Base-by-base conservation (phyloP, 495 filamentous ascomycete species). In the Zalerion maritima region DNA sequence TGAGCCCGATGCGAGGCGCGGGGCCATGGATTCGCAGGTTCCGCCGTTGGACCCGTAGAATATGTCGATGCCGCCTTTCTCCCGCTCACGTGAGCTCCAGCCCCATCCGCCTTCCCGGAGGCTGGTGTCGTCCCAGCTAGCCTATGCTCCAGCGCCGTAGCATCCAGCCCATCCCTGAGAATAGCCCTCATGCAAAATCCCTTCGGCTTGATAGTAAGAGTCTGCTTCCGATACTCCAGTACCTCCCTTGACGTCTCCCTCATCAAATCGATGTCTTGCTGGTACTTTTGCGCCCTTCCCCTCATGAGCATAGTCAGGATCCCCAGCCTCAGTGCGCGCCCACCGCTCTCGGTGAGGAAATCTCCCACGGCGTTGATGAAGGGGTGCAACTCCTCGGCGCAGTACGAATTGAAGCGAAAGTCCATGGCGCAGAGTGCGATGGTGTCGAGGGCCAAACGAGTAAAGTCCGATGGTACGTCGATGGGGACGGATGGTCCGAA, bases 121-220 rank as follows among this genome's bases (percentile, higher is more conserved):
- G 26, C 23, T 6, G 30, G 11, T 10, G 36, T 20, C 1, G 18
- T 32, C 3, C 54, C 55, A 3, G 45, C 36, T 4, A 81, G 55
- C 8, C 50, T 46, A 20, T 60, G 54, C 37, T 72, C 69, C 4
- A 83, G 55, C 4, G 62, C 53, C 1, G 65, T 69, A 2, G 71
- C 58, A 9, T 73, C 66, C 18, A 75, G 42, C 0, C 71, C 67
- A 15, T 71, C 46, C 6, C 79, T 59, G 1, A 79, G 49, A 1
- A 49, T 62, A 5, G 76, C 79, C 14, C 60, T 69, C 58, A 89
- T 81, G 27, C 62, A 63, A 47, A 85, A 77, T 25, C 67, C 71
- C 31, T 75, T 71, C 0, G 81, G 81, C 46, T 86, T 89, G 46
- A 80, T 67, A 1, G 79, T 84, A 6, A 84, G 55, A 0, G 77